Evolutionary conservation across 2,329 filamentous ascomycete genomes (phyloP).

Genomic region (Aureobasidium zeae): DNA sequence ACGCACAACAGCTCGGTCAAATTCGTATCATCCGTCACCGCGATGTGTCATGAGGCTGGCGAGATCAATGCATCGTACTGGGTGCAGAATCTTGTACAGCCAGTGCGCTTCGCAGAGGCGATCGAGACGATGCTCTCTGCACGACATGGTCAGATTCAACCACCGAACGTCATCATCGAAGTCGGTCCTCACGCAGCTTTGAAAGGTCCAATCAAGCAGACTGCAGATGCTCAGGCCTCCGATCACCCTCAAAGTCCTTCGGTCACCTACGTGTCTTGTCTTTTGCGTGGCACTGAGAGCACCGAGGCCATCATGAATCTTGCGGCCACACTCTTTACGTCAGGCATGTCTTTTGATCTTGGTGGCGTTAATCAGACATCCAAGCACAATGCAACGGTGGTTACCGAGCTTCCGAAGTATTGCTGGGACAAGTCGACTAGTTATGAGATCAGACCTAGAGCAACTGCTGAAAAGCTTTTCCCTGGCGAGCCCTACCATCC

Average conservation of each 20-base stretch:
- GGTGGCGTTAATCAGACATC: not conserved
- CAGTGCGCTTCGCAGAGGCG: slow-evolving; percentile 39
- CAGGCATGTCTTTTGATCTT: not conserved
- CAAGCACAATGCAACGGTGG: not conserved
- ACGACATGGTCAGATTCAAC: not conserved
- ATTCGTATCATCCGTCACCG: slow-evolving; percentile 17
- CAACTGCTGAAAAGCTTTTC: not conserved
- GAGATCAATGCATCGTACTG: slow-evolving; percentile 32
- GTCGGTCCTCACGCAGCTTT: slow-evolving; percentile 38
- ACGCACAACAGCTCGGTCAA: not conserved
- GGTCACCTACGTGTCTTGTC: not conserved
- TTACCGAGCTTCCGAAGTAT: not conserved
- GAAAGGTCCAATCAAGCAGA: slow-evolving; percentile 31
- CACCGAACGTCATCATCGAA: slow-evolving; percentile 31
- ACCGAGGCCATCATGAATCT: not conserved
- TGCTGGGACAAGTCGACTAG: not conserved
- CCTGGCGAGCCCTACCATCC: slow-evolving; percentile 5
- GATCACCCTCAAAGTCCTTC: not conserved
- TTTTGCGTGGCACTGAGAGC: not conserved
- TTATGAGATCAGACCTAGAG: not conserved
- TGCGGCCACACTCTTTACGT: not conserved
- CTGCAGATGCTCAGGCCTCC: slow-evolving; percentile 1
- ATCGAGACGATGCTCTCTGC: slow-evolving; percentile 18
- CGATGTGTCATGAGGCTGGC: slow-evolving; percentile 1
- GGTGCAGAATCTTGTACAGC: slow-evolving; percentile 37